Evolutionary conservation across 2,329 filamentous ascomycete genomes (phyloP).

Genomic region (Sporothrix mexicana): DNA sequence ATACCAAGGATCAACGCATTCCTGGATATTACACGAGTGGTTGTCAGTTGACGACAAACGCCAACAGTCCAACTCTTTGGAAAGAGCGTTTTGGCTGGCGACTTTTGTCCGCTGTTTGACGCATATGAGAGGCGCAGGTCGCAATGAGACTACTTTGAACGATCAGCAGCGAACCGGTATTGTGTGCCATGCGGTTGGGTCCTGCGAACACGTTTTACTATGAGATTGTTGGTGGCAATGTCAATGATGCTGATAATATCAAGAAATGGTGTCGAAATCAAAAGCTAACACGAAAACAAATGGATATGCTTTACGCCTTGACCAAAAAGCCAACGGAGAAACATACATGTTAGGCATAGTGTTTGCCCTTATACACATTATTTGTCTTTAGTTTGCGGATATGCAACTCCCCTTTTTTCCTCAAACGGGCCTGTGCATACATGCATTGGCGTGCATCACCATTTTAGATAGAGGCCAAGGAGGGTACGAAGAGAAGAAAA

Average conservation of each 20-base stretch:
- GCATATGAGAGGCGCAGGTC: background rate
- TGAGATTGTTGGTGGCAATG: background rate
- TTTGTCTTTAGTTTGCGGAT: background rate
- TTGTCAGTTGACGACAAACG: background rate
- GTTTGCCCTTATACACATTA: background rate
- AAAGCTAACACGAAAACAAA: too few species aligned
- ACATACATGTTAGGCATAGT: background rate
- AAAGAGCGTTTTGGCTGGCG: background rate
- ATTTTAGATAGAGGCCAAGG: background rate
- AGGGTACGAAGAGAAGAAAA: background rate
- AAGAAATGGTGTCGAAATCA: too few species aligned
- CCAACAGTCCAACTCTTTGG: background rate
- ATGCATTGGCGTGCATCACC: slow-evolving; percentile 2
- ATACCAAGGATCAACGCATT: background rate
- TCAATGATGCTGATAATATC: background rate
- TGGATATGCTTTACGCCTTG: too few species aligned
- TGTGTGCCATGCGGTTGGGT: background rate
- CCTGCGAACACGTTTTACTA: background rate
- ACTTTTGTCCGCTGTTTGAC: background rate
- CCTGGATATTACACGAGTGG: background rate
- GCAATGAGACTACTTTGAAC: background rate
- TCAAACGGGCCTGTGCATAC: background rate
- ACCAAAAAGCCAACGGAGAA: background rate
- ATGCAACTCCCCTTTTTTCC: background rate
- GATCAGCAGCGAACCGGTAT: background rate